phyloP scores from a whole-genome alignment of 345 rosid genomes.

The Eucalyptus pauciflora region DNA sequence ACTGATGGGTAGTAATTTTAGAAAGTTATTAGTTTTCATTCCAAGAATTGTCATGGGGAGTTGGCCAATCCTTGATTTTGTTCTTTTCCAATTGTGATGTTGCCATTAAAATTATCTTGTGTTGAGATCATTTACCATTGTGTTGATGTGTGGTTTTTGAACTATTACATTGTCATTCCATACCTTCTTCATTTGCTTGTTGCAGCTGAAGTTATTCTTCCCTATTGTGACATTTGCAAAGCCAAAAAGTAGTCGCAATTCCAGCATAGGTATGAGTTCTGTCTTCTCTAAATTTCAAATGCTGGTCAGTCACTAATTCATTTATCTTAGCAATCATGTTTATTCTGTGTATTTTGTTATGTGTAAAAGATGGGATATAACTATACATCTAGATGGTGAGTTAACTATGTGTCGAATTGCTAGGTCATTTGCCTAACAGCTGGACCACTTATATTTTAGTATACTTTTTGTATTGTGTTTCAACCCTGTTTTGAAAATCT shows the following conservation, averaged over 20 bases:
- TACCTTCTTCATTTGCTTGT: background rate
- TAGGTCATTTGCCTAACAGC: background rate
- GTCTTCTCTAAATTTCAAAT: background rate
- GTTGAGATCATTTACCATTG: background rate
- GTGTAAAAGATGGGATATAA: background rate
- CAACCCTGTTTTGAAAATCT: background rate
- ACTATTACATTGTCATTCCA: background rate
- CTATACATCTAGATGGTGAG: background rate
- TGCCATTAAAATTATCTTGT: background rate
- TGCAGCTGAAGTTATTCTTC: constrained; percentile 86
- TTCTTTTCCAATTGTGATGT: background rate
- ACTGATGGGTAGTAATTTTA: background rate
- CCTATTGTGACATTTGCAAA: constrained; percentile 91
- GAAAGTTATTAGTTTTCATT: background rate
- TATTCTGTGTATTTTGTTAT: background rate
- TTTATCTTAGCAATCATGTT: background rate
- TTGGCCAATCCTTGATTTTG: background rate
- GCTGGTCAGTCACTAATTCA: background rate
- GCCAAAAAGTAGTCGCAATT: constrained; percentile 98
- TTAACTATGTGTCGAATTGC: background rate
- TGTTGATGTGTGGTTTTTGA: background rate
- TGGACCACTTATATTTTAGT: background rate
- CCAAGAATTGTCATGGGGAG: background rate
- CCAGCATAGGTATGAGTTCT: constrained; percentile 72
- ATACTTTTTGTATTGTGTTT: background rate